Percentiles rank a stretch among this genome's conserved stretches.
These are phyloP conservation scores for Aspergillus texensis DNA, from an alignment of 2,329 filamentous ascomycete genomes.

Conservation along the genomic window DNA sequence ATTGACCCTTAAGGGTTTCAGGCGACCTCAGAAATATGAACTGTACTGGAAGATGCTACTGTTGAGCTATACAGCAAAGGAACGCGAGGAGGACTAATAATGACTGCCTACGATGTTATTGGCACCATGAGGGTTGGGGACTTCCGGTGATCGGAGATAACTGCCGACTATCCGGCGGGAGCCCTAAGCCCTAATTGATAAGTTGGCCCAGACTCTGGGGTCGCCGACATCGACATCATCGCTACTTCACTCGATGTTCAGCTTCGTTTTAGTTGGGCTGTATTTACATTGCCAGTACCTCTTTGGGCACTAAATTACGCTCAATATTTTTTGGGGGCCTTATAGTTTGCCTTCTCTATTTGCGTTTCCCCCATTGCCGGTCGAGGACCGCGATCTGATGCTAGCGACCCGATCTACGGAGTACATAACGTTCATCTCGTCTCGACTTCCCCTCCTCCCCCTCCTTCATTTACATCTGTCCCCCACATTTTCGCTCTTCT, in stretches of 20 bases:
- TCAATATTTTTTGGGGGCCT: background rate
- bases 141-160: slow-evolving; percentile 5
- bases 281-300: background rate
- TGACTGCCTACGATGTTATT: background rate
- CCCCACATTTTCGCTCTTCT: slow-evolving; percentile 10
- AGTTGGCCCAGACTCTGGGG: slow-evolving; percentile 16
- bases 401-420: slow-evolving; percentile 23
- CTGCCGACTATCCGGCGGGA: slow-evolving; percentile 1
- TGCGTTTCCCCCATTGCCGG: slow-evolving; percentile 18
- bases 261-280: background rate
- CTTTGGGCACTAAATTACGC: background rate
- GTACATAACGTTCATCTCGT: slow-evolving; percentile 5
- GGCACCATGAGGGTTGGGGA: background rate
- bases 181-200: slow-evolving; percentile 28
- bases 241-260: slow-evolving; percentile 6
- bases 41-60: background rate
- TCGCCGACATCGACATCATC: slow-evolving; percentile 24
- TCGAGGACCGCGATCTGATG: slow-evolving; percentile 25
- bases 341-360: background rate
- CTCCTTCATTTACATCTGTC: slow-evolving; percentile 8
- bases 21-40: background rate
- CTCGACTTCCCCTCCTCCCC: slow-evolving; percentile 10
- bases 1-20: background rate
- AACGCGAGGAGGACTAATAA: background rate
- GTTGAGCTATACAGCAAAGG: background rate